phyloP scores from a whole-genome alignment of 495 filamentous ascomycete genomes.

The Hypoxylon cercidicola region DNA sequence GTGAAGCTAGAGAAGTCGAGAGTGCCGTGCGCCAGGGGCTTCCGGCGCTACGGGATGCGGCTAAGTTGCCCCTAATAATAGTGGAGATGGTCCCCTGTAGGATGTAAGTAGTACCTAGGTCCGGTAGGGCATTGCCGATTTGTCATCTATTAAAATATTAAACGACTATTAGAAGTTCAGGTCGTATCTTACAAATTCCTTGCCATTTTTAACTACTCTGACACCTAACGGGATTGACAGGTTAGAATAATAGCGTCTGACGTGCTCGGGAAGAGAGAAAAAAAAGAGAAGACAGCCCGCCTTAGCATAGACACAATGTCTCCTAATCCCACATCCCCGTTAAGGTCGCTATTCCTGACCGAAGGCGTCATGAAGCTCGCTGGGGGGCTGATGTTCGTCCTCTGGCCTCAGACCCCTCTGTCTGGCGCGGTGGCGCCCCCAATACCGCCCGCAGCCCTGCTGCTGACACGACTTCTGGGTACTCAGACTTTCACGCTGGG shows the following conservation, averaged over 20 bases:
- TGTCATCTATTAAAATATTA: too few species aligned
- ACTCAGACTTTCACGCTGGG: slow-evolving; percentile 35
- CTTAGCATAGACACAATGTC: too few species aligned
- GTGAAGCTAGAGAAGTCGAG: neutral
- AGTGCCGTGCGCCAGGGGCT: neutral
- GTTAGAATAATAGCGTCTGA: too few species aligned
- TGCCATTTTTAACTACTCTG: too few species aligned
- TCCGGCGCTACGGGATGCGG: neutral
- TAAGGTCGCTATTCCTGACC: slow-evolving; percentile 24
- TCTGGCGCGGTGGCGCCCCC: slow-evolving; percentile 23
- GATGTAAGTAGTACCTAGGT: too few species aligned
- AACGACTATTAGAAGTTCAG: too few species aligned
- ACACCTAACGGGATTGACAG: too few species aligned
- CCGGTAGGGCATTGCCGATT: too few species aligned
- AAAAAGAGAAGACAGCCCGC: too few species aligned
- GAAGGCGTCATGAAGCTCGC: slow-evolving; percentile 35
- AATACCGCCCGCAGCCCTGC: slow-evolving; percentile 17
- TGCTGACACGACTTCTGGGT: slow-evolving; percentile 29
- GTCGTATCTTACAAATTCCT: too few species aligned
- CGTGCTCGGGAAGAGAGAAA: too few species aligned
- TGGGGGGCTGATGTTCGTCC: slow-evolving; percentile 20
- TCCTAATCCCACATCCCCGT: slow-evolving; percentile 15
- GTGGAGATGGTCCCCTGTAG: too few species aligned
- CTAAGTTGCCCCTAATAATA: neutral
- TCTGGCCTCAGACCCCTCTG: slow-evolving; percentile 29